Evolutionary conservation across 2,329 filamentous ascomycete genomes (phyloP).

Genomic region (Colletotrichum chlorophyti): DNA sequence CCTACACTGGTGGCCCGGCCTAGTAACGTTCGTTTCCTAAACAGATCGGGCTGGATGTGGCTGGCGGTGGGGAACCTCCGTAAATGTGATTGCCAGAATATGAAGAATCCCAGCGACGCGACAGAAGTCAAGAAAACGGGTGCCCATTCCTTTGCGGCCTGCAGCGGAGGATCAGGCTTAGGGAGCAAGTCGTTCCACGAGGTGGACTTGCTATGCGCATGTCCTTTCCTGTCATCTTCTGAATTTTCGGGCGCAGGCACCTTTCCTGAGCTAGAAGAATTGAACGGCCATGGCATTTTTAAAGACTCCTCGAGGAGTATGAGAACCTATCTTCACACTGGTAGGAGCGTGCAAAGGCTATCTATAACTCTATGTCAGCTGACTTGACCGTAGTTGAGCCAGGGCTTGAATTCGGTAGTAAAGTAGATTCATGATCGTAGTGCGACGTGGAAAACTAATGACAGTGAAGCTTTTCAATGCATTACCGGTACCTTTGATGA

Average conservation of each 20-base stretch:
- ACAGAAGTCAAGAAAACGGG: conserved; percentile 50
- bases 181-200: conserved; percentile 29
- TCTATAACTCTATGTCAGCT: conserved; percentile 11
- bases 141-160: conserved; percentile 61
- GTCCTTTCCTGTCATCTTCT: conserved; percentile 37
- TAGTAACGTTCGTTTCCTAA: conserved; percentile 78
- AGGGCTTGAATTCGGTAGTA: neutral
- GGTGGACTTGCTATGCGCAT: conserved; percentile 36
- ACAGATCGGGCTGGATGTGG: conserved; percentile 77
- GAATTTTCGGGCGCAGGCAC: neutral
- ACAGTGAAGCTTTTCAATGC: too few species aligned
- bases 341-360: neutral
- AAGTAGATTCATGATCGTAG: too few species aligned
- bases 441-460: too few species aligned
- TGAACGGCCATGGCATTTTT: conserved; percentile 41
- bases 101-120: conserved; percentile 59
- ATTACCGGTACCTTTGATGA: too few species aligned
- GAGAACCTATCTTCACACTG: conserved; percentile 2
- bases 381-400: neutral
- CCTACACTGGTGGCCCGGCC: conserved; percentile 92
- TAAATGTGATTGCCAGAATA: conserved; percentile 77
- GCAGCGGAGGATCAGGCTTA: conserved; percentile 45
- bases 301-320: conserved; percentile 14
- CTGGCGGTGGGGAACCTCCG: conserved; percentile 82
- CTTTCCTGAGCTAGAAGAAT: conserved; percentile 24